Conservation (phyloP, 768 basidiomycete genomes). For the Boletus vermiculosoides region DNA sequence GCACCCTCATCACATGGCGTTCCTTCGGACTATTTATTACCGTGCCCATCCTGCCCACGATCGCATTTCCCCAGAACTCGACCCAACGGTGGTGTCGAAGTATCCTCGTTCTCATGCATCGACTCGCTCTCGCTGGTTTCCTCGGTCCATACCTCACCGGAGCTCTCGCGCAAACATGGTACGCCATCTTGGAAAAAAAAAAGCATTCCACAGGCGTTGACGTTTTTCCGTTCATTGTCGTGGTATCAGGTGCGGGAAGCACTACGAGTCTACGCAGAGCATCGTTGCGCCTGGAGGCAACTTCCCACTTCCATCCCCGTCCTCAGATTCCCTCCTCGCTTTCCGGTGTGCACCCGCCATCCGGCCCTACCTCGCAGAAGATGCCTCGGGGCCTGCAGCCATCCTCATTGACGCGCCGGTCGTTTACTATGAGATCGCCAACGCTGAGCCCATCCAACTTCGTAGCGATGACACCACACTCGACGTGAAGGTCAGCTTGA, state of each 20-base stretch:
- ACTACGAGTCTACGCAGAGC: conserved; percentile 47
- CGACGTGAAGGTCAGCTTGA: conserved; percentile 44
- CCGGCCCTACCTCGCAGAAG: conserved; percentile 58
- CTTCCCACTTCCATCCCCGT: conserved; percentile 41
- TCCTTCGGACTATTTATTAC: neutral
- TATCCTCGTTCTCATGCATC: conserved; percentile 13
- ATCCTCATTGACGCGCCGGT: conserved; percentile 55
- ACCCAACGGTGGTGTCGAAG: too few species aligned
- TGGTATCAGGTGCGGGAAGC: conserved; percentile 51
- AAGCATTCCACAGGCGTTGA: neutral
- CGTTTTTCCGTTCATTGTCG: neutral
- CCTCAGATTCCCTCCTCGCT: conserved; percentile 47
- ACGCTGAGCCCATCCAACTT: conserved; percentile 43
- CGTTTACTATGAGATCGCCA: conserved; percentile 45
- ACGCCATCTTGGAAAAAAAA: neutral
- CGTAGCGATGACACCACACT: conserved; percentile 24
- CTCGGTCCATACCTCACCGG: conserved; percentile 9
- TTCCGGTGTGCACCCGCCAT: conserved; percentile 59
- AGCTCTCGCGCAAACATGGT: conserved; percentile 32
- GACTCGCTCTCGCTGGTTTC: conserved; percentile 4
- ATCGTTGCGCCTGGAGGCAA: conserved; percentile 49
- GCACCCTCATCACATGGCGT: neutral
- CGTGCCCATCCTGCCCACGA: neutral
- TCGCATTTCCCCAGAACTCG: neutral
- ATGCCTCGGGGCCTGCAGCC: conserved; percentile 40